Evolutionary conservation across 129 eudicot genomes (phyloP), one percentile per base, ranked within the genome.

Genomic region (Flaveria sonorensis): DNA sequence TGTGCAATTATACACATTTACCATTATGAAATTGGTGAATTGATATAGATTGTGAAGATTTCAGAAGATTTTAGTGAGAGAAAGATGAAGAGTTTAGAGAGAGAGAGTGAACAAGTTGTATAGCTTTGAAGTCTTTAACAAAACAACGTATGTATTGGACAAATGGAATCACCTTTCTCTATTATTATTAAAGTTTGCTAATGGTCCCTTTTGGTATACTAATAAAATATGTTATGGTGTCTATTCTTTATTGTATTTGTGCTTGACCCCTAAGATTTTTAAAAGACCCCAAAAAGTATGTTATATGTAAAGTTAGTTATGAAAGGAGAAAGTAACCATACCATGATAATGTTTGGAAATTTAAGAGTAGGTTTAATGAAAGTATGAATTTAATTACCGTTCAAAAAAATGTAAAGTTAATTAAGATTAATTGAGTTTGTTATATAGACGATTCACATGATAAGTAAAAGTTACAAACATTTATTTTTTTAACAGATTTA

Each of bases 111-210:
- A 88, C 92, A 88, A 90, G 81, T 87, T 86, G 88, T 86, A 36
- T 36, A 87, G 85, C 95, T 88, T 85, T 80, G 81, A 90, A 87
- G 75, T 90, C 89, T 85, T 88, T 92, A 81, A 88, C 84, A 85
- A 72, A 88, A 79, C 88, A 82, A 84, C 84, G 85, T 24, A 81
- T 75, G 85, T 32, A 83, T 62, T 63, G 82, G 84, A 76, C 84
- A 84, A 84, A 82, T 78, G 83, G 75, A 80, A 73, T 70, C 79
- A 80, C 68, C 68, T 61, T 61, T 61, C 42, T 61, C 60, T n/a
- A 52, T 52, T 52, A 59, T 59, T 59, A 57, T 19, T 57, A 57
- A 3, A 59, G 20, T 18, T 0, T 24, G 10, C 18, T 4, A 26
- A 61, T 61, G 68, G 42, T 28, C 36, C 68, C 68, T 26, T 61